These are phyloP conservation scores for Cryptosporidium sp. DNA, from an alignment of 169 alveolate genomes.

Conservation along the genomic window DNA sequence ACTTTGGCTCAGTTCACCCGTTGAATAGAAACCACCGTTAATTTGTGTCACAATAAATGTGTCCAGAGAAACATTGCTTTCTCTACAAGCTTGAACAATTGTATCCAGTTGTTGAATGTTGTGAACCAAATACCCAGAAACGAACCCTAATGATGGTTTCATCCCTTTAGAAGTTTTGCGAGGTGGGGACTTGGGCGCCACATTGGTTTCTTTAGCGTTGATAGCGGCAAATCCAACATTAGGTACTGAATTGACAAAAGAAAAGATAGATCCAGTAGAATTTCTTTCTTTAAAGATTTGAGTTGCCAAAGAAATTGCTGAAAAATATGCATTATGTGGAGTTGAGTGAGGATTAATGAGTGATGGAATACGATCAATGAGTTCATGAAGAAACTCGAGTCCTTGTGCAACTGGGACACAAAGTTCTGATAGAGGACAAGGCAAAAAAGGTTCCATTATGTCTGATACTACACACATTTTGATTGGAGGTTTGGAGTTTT, in stretches of 20 bases:
- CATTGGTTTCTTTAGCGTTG: slow-evolving; percentile 37
- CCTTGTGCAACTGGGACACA: slow-evolving; percentile 54
- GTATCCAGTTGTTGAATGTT: slow-evolving; percentile 55
- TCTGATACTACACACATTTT: slow-evolving; percentile 64
- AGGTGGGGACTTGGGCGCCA: slow-evolving; percentile 72
- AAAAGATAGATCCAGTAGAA: slow-evolving; percentile 26
- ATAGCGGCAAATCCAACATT: slow-evolving; percentile 68
- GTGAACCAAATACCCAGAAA: slow-evolving; percentile 67
- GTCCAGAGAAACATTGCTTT: slow-evolving; percentile 43
- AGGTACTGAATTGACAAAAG: slow-evolving; percentile 41
- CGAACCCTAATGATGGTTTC: slow-evolving; percentile 62
- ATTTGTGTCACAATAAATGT: slow-evolving; percentile 46
- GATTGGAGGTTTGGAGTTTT: not conserved
- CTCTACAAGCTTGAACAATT: slow-evolving; percentile 29
- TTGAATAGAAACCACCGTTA: not conserved
- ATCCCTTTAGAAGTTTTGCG: slow-evolving; percentile 59
- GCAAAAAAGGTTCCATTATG: slow-evolving; percentile 51
- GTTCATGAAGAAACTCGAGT: slow-evolving; percentile 20
- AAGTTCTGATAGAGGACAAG: slow-evolving; percentile 62
- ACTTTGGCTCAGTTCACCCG: not conserved
- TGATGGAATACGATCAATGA: slow-evolving; percentile 34
- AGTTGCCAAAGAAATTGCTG: slow-evolving; percentile 57
- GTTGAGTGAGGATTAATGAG: slow-evolving; percentile 33
- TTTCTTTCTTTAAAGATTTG: slow-evolving; percentile 51
- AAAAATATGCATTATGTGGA: slow-evolving; percentile 61